Evolutionary conservation across 805 yeast genomes (phyloP), one percentile per base, ranked within the genome.

Genomic region (Saccharomycopsis guyanensis): DNA sequence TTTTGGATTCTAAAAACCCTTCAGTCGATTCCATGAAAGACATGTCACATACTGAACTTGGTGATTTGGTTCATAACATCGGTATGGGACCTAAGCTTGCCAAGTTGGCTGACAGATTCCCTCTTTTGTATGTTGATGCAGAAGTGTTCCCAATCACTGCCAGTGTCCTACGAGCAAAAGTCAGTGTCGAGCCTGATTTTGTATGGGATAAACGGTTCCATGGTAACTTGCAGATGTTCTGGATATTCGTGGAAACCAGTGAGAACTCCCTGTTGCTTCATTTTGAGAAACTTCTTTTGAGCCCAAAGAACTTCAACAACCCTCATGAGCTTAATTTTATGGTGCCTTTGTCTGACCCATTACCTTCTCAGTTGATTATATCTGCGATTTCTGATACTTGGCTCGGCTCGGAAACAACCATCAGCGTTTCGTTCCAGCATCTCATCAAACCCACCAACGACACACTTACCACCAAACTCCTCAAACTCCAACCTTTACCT

Each of bases 211-310:
- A 71, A 37, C 75, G 72, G 46, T 66, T 75, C 45, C 97, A 93
- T 62, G 96, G 96, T 0, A 76, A 73, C 52, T 82, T 85, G 1
- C 94, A 88, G 60, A 73, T 81, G 54, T 93, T 88, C 57, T 93
- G 98, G 98, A 72, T 93, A 2, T 73, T 91, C 52, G 94, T 91
- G 4, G 97, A 89, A 60, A 94, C 86, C 53, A 78, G 91, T 3
- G 74, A 76, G 43, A 42, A 27, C 38, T 75, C 85, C 0, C 73
- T 73, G 49, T 77, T 93, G 29, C 62, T 89, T 12, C 96, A 93
- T 58, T 82, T 80, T 49, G 96, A 93, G 53, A 86, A 80, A 59
- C 74, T 88, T 52, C 75, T 88, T 20, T 60, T 93, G 41, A 77
- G 76, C 51, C 76, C 71, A 51, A 75, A 71, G 40, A 80, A 77